Base-by-base conservation (phyloP, 768 basidiomycete species). In the Russula dissimulans region DNA sequence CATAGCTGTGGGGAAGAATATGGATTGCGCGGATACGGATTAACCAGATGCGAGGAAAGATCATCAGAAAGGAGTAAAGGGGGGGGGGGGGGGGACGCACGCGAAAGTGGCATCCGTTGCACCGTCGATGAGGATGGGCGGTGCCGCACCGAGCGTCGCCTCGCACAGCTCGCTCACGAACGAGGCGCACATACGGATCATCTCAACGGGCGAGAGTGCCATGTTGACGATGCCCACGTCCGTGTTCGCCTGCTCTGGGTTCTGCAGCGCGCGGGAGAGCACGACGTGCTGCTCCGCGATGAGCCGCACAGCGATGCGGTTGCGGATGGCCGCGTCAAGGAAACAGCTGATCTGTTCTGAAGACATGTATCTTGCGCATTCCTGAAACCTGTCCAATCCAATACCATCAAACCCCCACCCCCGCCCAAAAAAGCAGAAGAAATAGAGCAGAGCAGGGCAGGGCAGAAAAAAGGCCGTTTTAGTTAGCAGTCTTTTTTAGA, bases 261-360 rank as follows among this genome's bases (percentile, higher is more conserved):
- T 72, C 48, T 78, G 74, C 59, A 91, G 69, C 1, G 84, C 85
- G 57, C 82, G 83, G 1, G 91, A 88, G 45, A 95, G 77, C 9
- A 89, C 84, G 41, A 95, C 89, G 70, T 95, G 92, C 67, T 95
- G 92, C 70, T 95, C 92, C 42, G 91, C 92, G 61, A 94, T 89
- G 57, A 95, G 76, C 38, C 92, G 85, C 32, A 94, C 83, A 42
- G 89, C 90, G 57, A 94, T 91, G 57, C 92, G 86, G 67, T 84
- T 92, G 31, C 85, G 84, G 66, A 95, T 93, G 43, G 89, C 85
- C 45, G 84, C 83, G 69, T 95, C 88, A 29, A 95, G 75, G 69
- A 95, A 95, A 57, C 77, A 77, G 72, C 81, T 85, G 65, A 91
- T 86, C 66, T 89, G 83, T n/a, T 78, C 78, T 6, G 89, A 81